Base-by-base conservation (phyloP, 805 yeast species). In the Starmerella sp. region DNA sequence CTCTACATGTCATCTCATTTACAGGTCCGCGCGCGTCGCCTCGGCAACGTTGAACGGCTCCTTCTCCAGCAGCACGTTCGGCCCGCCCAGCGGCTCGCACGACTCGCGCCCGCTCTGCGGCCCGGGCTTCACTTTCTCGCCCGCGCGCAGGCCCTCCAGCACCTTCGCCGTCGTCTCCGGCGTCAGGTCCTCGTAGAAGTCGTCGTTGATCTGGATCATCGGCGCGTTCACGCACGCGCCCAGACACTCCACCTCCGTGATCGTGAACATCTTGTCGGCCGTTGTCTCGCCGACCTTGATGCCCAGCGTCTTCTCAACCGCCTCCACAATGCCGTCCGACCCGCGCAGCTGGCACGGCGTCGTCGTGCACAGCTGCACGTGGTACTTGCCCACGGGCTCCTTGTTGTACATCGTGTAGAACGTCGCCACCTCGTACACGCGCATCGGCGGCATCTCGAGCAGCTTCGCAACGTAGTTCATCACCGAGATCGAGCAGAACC, bases 141-240 rank as follows among this genome's bases (percentile, higher is more conserved):
- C 95, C 32, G 70, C 75, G 67, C 79, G 80, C 60, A 86, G 74
- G 54, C 77, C 80, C 60, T 81, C 76, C 67, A 86, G 76, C 47
- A 87, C 68, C 57, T 76, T 75, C 37, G 78, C 76, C 31, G 84
- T 79, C 47, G 78, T 76, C 60, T 83, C 84, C 29, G 81, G 75
- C 37, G 90, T 83, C 70, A 86, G 76, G 69, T 86, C 95, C 72
- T 86, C 95, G 66, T 76, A 83, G 71, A 74, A 86, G 67, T 84
- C 89, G 71, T 86, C 95, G 69, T 85, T 86, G 52, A 86, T 73
- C 58, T 86, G 95, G 54, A 87, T 74, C 87, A 86, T 86, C 53
- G 95, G 95, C 7, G 86, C 95, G 69, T 86, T 86, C 51, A 86
- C 89, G 75, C 95, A 86, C 3, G 95, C 95, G 56, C 95, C 95